Evolutionary conservation across 2,329 filamentous ascomycete species (phyloP), one percentile per base, ranked within the genome.

Genomic region (Alternaria brassicae): DNA sequence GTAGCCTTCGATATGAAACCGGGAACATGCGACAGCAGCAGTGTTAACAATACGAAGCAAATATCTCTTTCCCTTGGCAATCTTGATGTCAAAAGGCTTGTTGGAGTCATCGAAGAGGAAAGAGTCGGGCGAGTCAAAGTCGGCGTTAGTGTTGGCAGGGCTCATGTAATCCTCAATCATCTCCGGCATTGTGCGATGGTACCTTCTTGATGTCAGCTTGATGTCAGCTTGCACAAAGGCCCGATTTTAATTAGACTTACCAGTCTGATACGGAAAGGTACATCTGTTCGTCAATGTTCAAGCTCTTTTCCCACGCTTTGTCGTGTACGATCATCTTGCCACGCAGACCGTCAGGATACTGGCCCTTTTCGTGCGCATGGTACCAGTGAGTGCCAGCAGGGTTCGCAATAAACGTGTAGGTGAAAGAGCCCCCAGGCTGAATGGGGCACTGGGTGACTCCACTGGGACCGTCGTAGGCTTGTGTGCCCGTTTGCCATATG

Each of bases 401-500:
- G 75, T 59, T 83, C 70, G 56, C 83, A 0, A 85, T 86, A 72
- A 92, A 92, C 15, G 85, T 84, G 72, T 92, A 93, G 0, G 83
- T 87, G 62, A 90, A 89, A 1, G 80, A 85, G 2, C 81, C 78
- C 1, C 86, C 86, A 0, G 89, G 87, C 0, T 86, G 82, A 45
- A 92, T 88, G 0, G 70, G 71, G 27, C 71, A 73, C 49, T 76
- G 89, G 0, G 89, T 86, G 0, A 91, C 90, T 73, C 93, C 90
- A 88, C 93, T 92, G 47, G 89, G 82, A 8, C 91, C 91, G 74
- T 94, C 91, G 88, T 92, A 91, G 49, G 88, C 81, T 9, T 81
- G 85, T 0, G 86, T 88, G 21, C 86, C 51, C 3, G 74, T 55
- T 61, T 82, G 80, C 15, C 79, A 73, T 23, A 84, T 64, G 0